Percentiles rank a stretch among this genome's conserved stretches.
Conservation (phyloP, 1,284 basidiomycete genomes). For the Fomitopsis betulina region DNA sequence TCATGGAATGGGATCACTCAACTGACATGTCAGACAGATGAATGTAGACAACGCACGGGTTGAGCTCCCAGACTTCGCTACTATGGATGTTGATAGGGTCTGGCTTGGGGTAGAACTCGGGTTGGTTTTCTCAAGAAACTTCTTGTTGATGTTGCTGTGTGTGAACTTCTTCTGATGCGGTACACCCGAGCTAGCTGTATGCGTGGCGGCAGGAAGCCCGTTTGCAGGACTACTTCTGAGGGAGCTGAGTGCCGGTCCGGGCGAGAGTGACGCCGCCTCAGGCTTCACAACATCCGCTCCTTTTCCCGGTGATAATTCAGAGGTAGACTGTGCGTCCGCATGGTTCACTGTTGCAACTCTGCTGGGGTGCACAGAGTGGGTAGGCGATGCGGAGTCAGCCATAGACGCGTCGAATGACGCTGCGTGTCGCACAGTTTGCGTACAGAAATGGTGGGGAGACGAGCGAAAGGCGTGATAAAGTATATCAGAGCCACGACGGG, state of each 20-base stretch:
- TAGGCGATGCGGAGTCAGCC: slow-evolving; percentile 56
- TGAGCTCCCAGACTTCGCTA: slow-evolving; percentile 44
- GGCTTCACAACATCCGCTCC: not conserved
- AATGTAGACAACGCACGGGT: slow-evolving; percentile 40
- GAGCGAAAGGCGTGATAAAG: not conserved
- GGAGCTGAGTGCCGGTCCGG: slow-evolving; percentile 19
- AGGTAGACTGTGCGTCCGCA: not conserved
- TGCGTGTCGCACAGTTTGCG: slow-evolving; percentile 6
- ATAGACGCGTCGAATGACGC: slow-evolving; percentile 77
- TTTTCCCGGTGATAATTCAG: not conserved
- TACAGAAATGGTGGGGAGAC: not conserved
- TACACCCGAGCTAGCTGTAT: slow-evolving; percentile 25
- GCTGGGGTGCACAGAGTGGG: slow-evolving; percentile 39
- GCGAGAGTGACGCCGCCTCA: slow-evolving; percentile 22
- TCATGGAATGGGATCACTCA: slow-evolving; percentile 4
- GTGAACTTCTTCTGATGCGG: slow-evolving; percentile 82
- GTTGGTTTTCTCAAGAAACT: slow-evolving; percentile 85
- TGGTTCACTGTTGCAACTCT: slow-evolving; percentile 26
- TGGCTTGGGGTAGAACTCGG: slow-evolving; percentile 38
- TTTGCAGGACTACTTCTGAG: slow-evolving; percentile 18
- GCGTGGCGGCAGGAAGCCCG: slow-evolving; percentile 12
- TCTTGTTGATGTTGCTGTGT: slow-evolving; percentile 89
- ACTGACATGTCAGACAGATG: slow-evolving; percentile 5
- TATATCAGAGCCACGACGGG: not conserved
- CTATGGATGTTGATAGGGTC: slow-evolving; percentile 33